Evolutionary conservation across 2,329 filamentous ascomycete species (phyloP), one percentile per base, ranked within the genome.

Genomic region (Knoxdaviesia proteae): DNA sequence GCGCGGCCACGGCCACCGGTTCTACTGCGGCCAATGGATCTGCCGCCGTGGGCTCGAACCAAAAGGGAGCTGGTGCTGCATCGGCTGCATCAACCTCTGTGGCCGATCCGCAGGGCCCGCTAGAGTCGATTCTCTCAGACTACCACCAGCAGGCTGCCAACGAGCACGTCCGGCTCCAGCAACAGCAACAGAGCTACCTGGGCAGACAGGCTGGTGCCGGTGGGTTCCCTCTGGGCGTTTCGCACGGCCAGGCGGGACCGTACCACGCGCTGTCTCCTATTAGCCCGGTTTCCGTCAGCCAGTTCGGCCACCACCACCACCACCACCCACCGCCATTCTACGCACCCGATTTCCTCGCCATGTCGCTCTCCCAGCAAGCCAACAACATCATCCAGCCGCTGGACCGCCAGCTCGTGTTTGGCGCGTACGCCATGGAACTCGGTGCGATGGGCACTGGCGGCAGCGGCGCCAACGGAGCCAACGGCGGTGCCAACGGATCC

Each of bases 341-440:
- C 50, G 57, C 68, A 6, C 60, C 64, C 41, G 63, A 75, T 52
- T 53, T 78, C 35, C 62, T 75, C n/a, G 56, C 62, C 5, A 58
- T 73, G 47, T 63, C 64, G 4, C 58, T 77, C 10, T 58, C 60
- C 29, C 67, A 65, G 51, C 65, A 64, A 44, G 57, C 59, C 20
- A 60, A 64, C 45, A 61, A 61, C 3, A 65, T 75, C 42, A 61
- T 84, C 31, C 75, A 78, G 7, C 75, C 82, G 46, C 68, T 88
- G 9, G 80, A 87, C 51, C 69, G 80, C 3, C 80, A 84, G 52
- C 73, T 86, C 48, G 77, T 84, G 2, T 83, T 84, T 47, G 77
- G 76, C 35, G 79, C 77, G 1, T 88, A 86, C 52, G 73, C 50
- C 59, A 75, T 55, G 49, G 65, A 71, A 36, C 55, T 62, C 2